These are phyloP conservation scores for Schizonepeta tenuifolia DNA, from an alignment of 257 asterid genomes.

Conservation along the genomic window DNA sequence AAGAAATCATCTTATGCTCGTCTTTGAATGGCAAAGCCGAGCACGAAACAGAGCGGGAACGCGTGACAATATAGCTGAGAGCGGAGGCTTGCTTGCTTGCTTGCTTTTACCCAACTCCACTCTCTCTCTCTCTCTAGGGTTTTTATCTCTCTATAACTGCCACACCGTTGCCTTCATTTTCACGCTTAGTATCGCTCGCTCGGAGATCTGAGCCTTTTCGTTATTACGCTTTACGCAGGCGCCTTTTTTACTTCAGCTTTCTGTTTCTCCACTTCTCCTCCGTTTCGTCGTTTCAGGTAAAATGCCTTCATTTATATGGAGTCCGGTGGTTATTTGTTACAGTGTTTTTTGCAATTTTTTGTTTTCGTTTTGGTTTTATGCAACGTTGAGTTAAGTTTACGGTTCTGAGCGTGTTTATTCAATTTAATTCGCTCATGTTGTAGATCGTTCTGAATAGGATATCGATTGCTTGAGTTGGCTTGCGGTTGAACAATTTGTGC, in stretches of 20 bases:
- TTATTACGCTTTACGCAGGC: conserved; percentile 34
- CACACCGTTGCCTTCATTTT: conserved; percentile 32
- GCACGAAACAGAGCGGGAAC: conserved; percentile 36
- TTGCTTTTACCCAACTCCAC: conserved; percentile 32
- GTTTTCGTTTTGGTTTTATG: background rate
- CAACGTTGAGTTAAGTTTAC: background rate
- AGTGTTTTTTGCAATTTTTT: conserved; percentile 5
- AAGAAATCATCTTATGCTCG: background rate
- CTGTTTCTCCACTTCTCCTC: conserved; percentile 20
- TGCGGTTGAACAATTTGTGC: conserved; percentile 4
- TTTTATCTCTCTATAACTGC: conserved; percentile 42
- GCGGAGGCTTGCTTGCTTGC: conserved; percentile 30
- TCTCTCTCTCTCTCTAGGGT: conserved; percentile 46
- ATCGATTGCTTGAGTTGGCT: conserved; percentile 7
- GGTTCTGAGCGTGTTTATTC: conserved; percentile 22
- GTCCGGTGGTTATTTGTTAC: background rate
- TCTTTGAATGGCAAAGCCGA: conserved; percentile 16
- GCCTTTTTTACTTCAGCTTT: conserved; percentile 14
- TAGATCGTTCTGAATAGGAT: conserved; percentile 14
- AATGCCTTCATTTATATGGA: background rate
- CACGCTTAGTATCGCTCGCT: conserved; percentile 35
- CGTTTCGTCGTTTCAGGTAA: conserved; percentile 31
- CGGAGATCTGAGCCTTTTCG: conserved; percentile 52
- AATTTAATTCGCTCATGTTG: conserved; percentile 12
- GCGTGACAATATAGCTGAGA: conserved; percentile 32